Base-by-base conservation (phyloP, 2,329 filamentous ascomycete genomes). In the Diplodia intermedia region DNA sequence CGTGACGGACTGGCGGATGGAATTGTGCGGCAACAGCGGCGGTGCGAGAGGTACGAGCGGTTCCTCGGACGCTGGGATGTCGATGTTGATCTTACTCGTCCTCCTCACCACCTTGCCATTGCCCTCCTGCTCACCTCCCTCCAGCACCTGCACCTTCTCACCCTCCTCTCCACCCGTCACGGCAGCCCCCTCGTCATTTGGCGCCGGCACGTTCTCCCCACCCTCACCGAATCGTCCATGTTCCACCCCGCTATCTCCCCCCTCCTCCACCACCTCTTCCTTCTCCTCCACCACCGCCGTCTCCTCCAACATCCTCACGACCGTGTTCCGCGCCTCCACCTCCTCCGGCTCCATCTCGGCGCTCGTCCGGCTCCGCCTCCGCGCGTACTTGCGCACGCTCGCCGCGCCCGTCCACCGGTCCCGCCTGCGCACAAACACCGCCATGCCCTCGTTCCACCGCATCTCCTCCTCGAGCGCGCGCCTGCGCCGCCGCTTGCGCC, bases 391-490 rank as follows among this genome's bases (percentile, higher is more conserved):
- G 12, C 82, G 85, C 70, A 86, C 86, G 47, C 74, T 73, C 23
- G 73, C 71, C 38, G 93, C 94, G 38, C 91, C 90, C 0, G 93
- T 94, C 94, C 94, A 98, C 7, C 88, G 89, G 79, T 97, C 89
- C 60, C 94, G 86, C 69, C 92, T 85, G 36, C 89, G 87, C 69
- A 89, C 86, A 79, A 92, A 98, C 76, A 90, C 91, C n/a, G 89
- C 86, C 68, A 97, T 78, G 0, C 94, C 94, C 47, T 90, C 84
- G 74, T 97, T 98, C 89, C 91, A 96, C 8, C 69, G 68, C 79
- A 82, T 81, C 70, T 85, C 83, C 36, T 76, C 74, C 66, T 81
- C 77, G 61, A 82, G 69, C 14, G 73, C 72, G 57, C 73, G 70
- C 63, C 76, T 73, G 50, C 81, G 75, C 70, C 79, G 78, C 62